Evolutionary conservation across 2,329 filamentous ascomycete species (phyloP).

Genomic region (Acrodontium crateriforme): DNA sequence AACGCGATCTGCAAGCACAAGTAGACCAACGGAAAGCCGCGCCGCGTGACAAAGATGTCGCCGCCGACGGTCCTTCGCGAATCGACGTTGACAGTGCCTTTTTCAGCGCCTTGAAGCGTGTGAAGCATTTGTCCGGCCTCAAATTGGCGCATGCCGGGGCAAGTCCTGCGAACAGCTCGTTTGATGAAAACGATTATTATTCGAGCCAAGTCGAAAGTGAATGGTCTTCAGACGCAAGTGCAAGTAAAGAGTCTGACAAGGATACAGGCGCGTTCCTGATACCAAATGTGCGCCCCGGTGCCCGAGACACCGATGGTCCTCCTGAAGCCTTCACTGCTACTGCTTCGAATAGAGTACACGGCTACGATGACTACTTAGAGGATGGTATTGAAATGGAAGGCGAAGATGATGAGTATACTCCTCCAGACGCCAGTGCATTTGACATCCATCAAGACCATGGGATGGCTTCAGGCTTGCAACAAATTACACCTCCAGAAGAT

Average conservation of each 20-base stretch:
- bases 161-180: constrained; percentile 51
- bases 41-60: constrained; percentile 34
- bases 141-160: constrained; percentile 46
- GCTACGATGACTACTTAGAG: constrained; percentile 3
- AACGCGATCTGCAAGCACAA: constrained; percentile 64
- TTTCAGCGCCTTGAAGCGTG: constrained; percentile 53
- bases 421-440: constrained; percentile 16
- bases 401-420: constrained; percentile 21
- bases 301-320: too few relatives aligned
- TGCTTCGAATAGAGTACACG: too few relatives aligned
- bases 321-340: too few relatives aligned
- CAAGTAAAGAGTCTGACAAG: constrained; percentile 30
- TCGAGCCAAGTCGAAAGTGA: constrained; percentile 71
- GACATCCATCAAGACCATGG: constrained; percentile 10
- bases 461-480: constrained; percentile 7
- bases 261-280: constrained; percentile 22
- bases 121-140: constrained; percentile 52
- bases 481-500: constrained; percentile 13
- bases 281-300: too few relatives aligned
- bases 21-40: constrained; percentile 48
- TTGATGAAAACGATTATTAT: constrained; percentile 91
- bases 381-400: constrained; percentile 8
- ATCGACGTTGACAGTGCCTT: constrained; percentile 31
- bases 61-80: constrained; percentile 32
- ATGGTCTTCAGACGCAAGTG: constrained; percentile 44